Evolutionary conservation across 2,329 filamentous ascomycete species (phyloP).

Genomic region (Fusarium mangiferae): DNA sequence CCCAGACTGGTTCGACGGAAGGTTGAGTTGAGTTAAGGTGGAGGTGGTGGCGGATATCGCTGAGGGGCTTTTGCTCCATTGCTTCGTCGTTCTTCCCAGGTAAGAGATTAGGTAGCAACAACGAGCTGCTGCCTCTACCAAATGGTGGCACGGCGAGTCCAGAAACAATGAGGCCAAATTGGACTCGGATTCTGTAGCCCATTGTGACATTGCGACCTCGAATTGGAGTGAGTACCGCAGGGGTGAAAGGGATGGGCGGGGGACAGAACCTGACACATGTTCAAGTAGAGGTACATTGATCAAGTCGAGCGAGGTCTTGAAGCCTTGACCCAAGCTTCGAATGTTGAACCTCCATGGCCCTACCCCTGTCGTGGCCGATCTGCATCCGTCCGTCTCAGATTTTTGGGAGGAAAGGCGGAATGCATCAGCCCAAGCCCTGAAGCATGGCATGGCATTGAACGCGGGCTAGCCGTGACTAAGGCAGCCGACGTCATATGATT

Average conservation of each 20-base stretch:
- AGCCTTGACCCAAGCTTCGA: not conserved
- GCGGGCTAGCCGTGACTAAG: slow-evolving; percentile 37
- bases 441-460: slow-evolving; percentile 39
- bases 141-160: not conserved
- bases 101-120: not conserved
- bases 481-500: slow-evolving; percentile 26
- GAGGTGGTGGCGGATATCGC: not conserved
- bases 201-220: slow-evolving; percentile 38
- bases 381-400: slow-evolving; percentile 53
- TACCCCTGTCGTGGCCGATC: slow-evolving; percentile 48
- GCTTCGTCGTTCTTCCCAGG: not conserved
- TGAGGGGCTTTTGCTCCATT: not conserved
- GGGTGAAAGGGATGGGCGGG: slow-evolving; percentile 35
- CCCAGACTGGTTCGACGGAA: slow-evolving; percentile 11
- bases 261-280: slow-evolving; percentile 45
- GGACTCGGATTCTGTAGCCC: slow-evolving; percentile 23
- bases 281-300: slow-evolving; percentile 43
- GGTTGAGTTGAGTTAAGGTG: not conserved
- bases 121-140: not conserved
- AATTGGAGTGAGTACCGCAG: slow-evolving; percentile 37
- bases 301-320: slow-evolving; percentile 22
- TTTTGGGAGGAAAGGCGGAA: slow-evolving; percentile 43
- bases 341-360: slow-evolving; percentile 10
- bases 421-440: slow-evolving; percentile 43
- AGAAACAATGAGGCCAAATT: slow-evolving; percentile 9